Percentiles rank a stretch among this genome's conserved stretches.
Conservation (phyloP, 2,329 filamentous ascomycete species). For the Cercospora sp. region DNA sequence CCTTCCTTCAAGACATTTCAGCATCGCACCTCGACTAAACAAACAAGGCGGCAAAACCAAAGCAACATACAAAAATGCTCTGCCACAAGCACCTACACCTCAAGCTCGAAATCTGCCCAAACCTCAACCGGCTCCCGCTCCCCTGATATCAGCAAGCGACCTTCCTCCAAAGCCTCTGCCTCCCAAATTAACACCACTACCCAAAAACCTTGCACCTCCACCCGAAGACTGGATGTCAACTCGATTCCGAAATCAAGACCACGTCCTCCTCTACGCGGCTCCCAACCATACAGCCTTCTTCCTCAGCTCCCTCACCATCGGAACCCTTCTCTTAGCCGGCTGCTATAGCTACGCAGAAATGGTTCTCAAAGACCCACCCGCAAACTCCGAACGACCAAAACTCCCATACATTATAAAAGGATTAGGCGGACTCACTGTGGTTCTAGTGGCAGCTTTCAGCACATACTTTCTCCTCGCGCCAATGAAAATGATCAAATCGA, state of each 20-base stretch:
- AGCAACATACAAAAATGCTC: slow-evolving; percentile 18
- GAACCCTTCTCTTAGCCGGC: slow-evolving; percentile 24
- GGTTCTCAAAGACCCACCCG: slow-evolving; percentile 22
- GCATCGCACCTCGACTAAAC: neutral
- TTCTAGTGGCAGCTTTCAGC: slow-evolving; percentile 22
- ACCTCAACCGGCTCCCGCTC: slow-evolving; percentile 10
- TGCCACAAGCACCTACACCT: slow-evolving; percentile 13
- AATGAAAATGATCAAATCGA: slow-evolving; percentile 27
- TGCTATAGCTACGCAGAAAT: slow-evolving; percentile 21
- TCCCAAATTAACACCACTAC: neutral
- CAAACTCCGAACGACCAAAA: slow-evolving; percentile 11
- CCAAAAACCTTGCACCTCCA: neutral
- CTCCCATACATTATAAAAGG: slow-evolving; percentile 17
- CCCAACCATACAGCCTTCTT: slow-evolving; percentile 31
- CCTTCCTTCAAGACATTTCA: slow-evolving; percentile 7
- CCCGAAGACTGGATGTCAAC: slow-evolving; percentile 17
- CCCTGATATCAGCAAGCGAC: neutral
- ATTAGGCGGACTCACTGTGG: slow-evolving; percentile 13
- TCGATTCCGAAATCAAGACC: slow-evolving; percentile 17
- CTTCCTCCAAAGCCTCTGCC: neutral
- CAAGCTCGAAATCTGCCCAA: slow-evolving; percentile 20
- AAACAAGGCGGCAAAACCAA: slow-evolving; percentile 19
- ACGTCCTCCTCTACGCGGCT: slow-evolving; percentile 31
- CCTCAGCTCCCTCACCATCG: slow-evolving; percentile 24
- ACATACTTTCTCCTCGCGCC: slow-evolving; percentile 28